phyloP scores from a whole-genome alignment of 352 stramenopile genomes.

The Globisporangium orthogonon region DNA sequence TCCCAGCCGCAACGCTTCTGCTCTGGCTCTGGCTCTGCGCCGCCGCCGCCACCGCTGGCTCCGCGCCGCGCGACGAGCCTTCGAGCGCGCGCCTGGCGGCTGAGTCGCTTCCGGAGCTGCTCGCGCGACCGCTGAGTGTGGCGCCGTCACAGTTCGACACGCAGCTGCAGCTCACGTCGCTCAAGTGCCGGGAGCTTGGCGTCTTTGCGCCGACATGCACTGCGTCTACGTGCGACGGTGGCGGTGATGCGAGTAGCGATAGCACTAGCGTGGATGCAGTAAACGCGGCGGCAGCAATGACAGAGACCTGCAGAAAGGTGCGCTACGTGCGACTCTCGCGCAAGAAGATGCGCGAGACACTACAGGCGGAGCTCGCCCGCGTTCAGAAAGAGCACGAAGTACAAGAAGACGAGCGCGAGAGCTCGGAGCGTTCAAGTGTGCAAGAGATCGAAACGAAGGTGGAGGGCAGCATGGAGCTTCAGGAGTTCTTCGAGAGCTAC shows the following conservation, averaged over 20 bases:
- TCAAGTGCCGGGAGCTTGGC: slow-evolving; percentile 25
- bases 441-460: slow-evolving; percentile 13
- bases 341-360: slow-evolving; percentile 23
- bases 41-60: no score
- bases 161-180: slow-evolving; percentile 23
- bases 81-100: background rate
- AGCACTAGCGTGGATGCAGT: background rate
- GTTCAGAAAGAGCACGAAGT: background rate
- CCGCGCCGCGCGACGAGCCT: no score
- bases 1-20: background rate
- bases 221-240: background rate
- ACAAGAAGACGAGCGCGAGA: background rate
- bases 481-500: slow-evolving; percentile 63
- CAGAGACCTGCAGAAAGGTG: slow-evolving; percentile 34
- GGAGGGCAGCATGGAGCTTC: slow-evolving; percentile 27
- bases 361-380: slow-evolving; percentile 14
- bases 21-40: background rate
- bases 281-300: background rate
- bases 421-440: background rate
- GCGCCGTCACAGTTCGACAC: slow-evolving; percentile 16
- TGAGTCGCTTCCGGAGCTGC: slow-evolving; percentile 18
- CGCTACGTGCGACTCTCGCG: slow-evolving; percentile 47
- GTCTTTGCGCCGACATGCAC: background rate
- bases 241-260: background rate
- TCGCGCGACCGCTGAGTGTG: slow-evolving; percentile 16